Conservation (phyloP, 108 stramenopile genomes). For the Epipyxis sp. region DNA sequence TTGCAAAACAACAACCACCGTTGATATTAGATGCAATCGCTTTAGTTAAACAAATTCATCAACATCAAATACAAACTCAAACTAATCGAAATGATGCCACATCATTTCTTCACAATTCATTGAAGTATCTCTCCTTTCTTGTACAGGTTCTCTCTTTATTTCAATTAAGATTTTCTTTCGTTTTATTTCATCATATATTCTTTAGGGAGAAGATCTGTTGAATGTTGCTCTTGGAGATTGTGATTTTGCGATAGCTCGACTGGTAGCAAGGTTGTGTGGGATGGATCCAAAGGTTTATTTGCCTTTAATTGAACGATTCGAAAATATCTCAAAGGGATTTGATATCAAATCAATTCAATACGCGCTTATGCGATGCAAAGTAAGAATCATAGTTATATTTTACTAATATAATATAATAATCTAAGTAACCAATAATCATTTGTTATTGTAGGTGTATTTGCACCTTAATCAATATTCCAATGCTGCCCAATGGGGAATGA, state of each 20-base stretch:
- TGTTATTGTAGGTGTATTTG: not conserved
- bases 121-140: constrained; percentile 82
- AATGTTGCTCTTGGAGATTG: constrained; percentile 83
- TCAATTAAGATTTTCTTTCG: not conserved
- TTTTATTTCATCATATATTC: too few species aligned
- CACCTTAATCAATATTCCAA: not conserved
- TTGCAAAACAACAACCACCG: not conserved
- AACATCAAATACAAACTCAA: too few species aligned
- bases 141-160: constrained; percentile 64
- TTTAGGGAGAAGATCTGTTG: too few species aligned
- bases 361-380: too few species aligned
- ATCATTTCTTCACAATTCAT: constrained; percentile 56
- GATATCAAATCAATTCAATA: not conserved
- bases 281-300: constrained; percentile 90
- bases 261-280: constrained; percentile 78
- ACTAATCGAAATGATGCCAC: not conserved
- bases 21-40: not conserved
- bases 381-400: too few species aligned
- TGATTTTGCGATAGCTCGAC: constrained; percentile 78
- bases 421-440: too few species aligned
- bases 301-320: constrained; percentile 69
- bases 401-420: too few species aligned
- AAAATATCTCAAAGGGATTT: not conserved
- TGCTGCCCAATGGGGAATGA: not conserved
- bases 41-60: too few species aligned